Conservation (phyloP, 2,329 filamentous ascomycete genomes). For the Pleurostoma richardsiae region DNA sequence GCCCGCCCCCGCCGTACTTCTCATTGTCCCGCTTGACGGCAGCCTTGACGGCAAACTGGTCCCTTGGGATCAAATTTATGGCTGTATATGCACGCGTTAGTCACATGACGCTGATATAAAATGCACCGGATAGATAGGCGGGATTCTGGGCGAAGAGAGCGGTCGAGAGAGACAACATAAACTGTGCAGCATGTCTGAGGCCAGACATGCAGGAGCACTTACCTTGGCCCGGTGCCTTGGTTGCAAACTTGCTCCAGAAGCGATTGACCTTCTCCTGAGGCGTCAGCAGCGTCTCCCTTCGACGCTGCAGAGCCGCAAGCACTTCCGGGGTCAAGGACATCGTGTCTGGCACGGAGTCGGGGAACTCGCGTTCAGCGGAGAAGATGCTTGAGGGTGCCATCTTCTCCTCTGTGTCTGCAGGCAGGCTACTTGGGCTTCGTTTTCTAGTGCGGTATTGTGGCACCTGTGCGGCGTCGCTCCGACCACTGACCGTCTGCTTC, state of each 20-base stretch:
- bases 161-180: neutral
- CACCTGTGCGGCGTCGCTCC: too few relatives aligned
- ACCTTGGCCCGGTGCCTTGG: constrained; percentile 67
- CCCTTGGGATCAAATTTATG: constrained; percentile 65
- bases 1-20: constrained; percentile 43
- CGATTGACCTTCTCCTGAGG: constrained; percentile 66
- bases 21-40: constrained; percentile 46
- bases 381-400: too few relatives aligned
- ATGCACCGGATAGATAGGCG: too few relatives aligned
- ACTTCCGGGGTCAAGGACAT: neutral
- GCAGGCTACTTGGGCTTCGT: too few relatives aligned
- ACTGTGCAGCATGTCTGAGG: too few relatives aligned
- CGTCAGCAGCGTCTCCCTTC: constrained; percentile 37
- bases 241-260: constrained; percentile 69
- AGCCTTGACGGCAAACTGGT: constrained; percentile 57
- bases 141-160: too few relatives aligned
- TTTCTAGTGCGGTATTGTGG: too few relatives aligned
- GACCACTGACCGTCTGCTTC: too few relatives aligned
- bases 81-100: constrained; percentile 29
- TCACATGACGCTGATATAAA: too few relatives aligned
- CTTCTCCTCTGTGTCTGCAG: too few relatives aligned
- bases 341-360: too few relatives aligned
- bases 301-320: neutral
- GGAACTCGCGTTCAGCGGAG: too few relatives aligned
- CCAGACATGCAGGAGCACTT: neutral